Evolutionary conservation across 768 basidiomycete species (phyloP), one percentile per base, ranked within the genome.

Genomic region (Gyrodon lividus): DNA sequence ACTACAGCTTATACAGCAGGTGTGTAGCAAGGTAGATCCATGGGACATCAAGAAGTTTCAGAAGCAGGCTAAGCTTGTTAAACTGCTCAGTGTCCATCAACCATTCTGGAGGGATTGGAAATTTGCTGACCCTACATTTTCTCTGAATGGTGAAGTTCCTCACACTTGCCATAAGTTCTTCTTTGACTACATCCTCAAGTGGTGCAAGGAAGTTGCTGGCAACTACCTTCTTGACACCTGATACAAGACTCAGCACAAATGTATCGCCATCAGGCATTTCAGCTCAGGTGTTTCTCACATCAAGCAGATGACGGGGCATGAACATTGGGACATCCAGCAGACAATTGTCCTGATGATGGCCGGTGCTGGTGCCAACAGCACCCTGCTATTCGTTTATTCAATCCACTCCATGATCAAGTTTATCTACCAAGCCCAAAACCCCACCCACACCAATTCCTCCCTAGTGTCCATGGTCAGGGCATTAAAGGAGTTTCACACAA

Each of bases 231-330:
- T 56, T 0, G 41, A 59, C 23, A 34, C 6, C 0, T 26, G 16
- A 2, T 59, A 43, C 23, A 16, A n/a, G 6, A 42, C 6, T 10
- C 52, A 48, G 0, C 55, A 59, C 39, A 33, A 48, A 6, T 13
- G 26, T 10, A 12, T 48, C 10, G 73, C 70, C 5, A 67, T 62
- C 50, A 57, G 66, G 17, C 74, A 75, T 20, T 77, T 75, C 45
- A 50, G 60, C 12, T 62, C 67, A 17, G 74, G 76, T 0, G 66
- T 76, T 4, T 73, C 70, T 8, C 57, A 59, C 7, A 35, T 75
- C 22, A 72, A 73, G 34, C 74, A 77, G 51, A 70, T 74, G 20
- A 75, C 76, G 2, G 73, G 74, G 2, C 48, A 63, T 1, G 74
- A 76, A 31, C 70, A 76, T 46, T 51, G 66, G 0, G 65, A 78